Evolutionary conservation across 2,329 filamentous ascomycete genomes (phyloP), one percentile per base, ranked within the genome.

Genomic region (Aureobasidium subglaciale): DNA sequence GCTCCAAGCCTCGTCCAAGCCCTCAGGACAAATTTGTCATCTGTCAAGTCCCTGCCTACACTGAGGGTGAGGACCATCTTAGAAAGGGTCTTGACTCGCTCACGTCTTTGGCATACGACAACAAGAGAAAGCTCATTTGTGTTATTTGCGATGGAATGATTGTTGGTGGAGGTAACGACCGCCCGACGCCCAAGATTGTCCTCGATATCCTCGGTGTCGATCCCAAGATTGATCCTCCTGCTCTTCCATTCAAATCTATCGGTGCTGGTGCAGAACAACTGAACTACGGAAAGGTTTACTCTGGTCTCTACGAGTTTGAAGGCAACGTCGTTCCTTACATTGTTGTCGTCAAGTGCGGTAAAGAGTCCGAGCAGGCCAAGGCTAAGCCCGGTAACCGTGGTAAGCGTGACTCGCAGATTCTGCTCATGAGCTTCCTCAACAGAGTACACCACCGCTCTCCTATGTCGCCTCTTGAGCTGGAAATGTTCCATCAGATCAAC

Each of bases 401-500:
- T 72, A 99, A 99, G 77, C 90, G 93, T 78, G 93, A 99, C 72
- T 96, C 92, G 30, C 93, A 99, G 72, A 90, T 99, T 65, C 73
- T 97, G 61, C 78, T 97, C 48, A 91, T 99, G 85, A 92, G 87
- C 74, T 99, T 99, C 81, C 82, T 99, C 64, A 99, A 99, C 74
- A 89, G 92, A 58, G 93, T 99, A 42, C 93, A 99, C 69, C 89
- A 97, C 71, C 88, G 91, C 60, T 78, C 88, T 2, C 86, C 92
- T 1, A 99, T 99, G 93, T 93, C 86, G 60, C 93, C 93, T 15
- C 83, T 99, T 11, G 93, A 99, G 70, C 77, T 99, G 42, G 93
- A 99, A 71, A 95, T 97, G 79, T 97, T 96, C 77, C 93, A 99
- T 68, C 93, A 99, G 70, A 90, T 99, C 76, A 96, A 96, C 80